Evolutionary conservation across 495 filamentous ascomycete species (phyloP), one percentile per base, ranked within the genome.

Genomic region (Eremomyces bilateralis): DNA sequence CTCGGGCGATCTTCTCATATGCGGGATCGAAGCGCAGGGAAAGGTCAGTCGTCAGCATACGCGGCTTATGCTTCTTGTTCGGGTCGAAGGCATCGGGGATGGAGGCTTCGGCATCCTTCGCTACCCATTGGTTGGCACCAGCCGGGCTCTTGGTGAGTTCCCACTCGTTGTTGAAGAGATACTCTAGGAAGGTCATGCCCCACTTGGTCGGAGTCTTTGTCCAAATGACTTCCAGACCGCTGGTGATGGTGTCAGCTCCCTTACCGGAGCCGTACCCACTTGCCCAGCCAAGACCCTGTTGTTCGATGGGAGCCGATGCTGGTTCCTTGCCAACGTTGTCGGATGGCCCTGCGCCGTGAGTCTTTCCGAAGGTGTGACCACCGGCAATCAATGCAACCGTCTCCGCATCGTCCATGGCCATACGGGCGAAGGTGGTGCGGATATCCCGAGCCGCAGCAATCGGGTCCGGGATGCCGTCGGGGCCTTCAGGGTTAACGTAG

Each of bases 351-450:
- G 74, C 74, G 43, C 74, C 74, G 57, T 80, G 74, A 0, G 72
- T 77, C 62, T 80, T 80, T 40, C 74, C 74, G 43, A 80, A 77
- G 15, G 62, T 60, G 60, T 80, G 74, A 32, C 74, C 74, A 47
- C 74, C 74, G n/a, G 67, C 71, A 44, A 80, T 78, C 21, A 80
- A 50, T 3, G 74, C 74, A 15, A 74, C 72, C 1, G 74, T 80
- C 53, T 80, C 74, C 54, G 76, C 69, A 46, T 80, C 74, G 46
- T 75, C 67, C 74, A 80, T 80, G 36, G 68, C 74, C 74, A 80
- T 80, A 46, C 71, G 72, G 46, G 60, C 60, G 39, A 80, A 80
- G 21, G 74, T 77, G 37, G 56, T 56, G 36, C 74, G 74, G 46
- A 80, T 78, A 49, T 80, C 74, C 20, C 59, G 49, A 35, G 64